phyloP scores from a whole-genome alignment of 306 rosid species.

The Sicyos baderoa region DNA sequence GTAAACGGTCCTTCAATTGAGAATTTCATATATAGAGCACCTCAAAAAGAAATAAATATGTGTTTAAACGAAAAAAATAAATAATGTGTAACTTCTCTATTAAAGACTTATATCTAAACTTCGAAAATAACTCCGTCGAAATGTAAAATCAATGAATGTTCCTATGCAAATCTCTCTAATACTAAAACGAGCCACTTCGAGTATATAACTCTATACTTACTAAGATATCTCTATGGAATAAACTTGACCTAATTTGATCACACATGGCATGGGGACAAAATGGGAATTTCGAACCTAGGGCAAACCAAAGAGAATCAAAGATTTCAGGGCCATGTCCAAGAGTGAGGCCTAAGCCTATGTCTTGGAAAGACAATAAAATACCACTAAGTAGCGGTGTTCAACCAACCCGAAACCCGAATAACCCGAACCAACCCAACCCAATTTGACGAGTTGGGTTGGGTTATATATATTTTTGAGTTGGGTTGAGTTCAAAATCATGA shows the following conservation, averaged over 20 bases:
- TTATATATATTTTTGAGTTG: too few species aligned
- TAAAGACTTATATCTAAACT: not conserved
- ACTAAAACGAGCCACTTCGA: not conserved
- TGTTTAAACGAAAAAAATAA: not conserved
- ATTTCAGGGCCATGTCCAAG: slow-evolving; percentile 51
- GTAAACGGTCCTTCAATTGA: too few species aligned
- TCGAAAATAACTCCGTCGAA: not conserved
- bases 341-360: slow-evolving; percentile 33
- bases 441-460: too few species aligned
- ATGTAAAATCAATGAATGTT: not conserved
- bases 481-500: too few species aligned
- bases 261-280: not conserved
- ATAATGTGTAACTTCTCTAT: not conserved
- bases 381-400: too few species aligned
- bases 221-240: not conserved
- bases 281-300: slow-evolving; percentile 19
- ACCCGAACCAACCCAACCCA: too few species aligned
- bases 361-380: slow-evolving; percentile 41
- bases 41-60: slow-evolving; percentile 45
- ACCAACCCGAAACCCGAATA: too few species aligned
- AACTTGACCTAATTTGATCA: not conserved
- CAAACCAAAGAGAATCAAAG: slow-evolving; percentile 45
- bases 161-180: not conserved
- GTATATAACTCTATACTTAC: not conserved
- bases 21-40: slow-evolving; percentile 14